phyloP scores from a whole-genome alignment of 192 early-diverging fungal species.

The Linnemannia exigua region DNA sequence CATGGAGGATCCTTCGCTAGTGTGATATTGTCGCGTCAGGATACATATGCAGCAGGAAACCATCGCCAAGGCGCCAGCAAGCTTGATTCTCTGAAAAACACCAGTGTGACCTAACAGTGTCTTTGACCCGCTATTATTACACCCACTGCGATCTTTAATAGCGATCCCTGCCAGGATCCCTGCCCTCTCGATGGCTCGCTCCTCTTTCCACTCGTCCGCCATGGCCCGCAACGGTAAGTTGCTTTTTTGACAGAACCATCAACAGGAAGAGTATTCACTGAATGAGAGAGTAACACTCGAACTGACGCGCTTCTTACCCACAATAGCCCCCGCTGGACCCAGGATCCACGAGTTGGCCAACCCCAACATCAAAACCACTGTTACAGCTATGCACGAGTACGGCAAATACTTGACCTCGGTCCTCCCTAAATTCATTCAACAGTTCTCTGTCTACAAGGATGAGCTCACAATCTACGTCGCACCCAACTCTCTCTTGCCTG shows the following conservation, averaged over 20 bases:
- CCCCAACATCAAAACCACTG: conserved; percentile 51
- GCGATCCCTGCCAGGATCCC: conserved; percentile 55
- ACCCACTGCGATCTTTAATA: not conserved
- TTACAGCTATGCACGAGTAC: conserved; percentile 80
- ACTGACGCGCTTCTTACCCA: not conserved
- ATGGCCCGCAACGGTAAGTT: conserved; percentile 41
- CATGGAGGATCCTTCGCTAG: not conserved
- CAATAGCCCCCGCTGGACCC: conserved; percentile 41
- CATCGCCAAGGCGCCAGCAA: not conserved
- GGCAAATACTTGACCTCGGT: conserved; percentile 88
- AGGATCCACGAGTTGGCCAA: conserved; percentile 50
- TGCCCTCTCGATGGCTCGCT: conserved; percentile 37
- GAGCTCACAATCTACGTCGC: conserved; percentile 96
- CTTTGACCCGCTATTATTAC: not conserved
- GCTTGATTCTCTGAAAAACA: not conserved
- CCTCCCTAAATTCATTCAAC: conserved; percentile 97
- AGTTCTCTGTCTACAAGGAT: conserved; percentile 98
- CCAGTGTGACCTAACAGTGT: not conserved
- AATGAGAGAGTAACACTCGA: not conserved
- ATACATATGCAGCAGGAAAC: not conserved
- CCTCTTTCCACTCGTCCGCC: conserved; percentile 47
- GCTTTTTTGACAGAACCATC: not conserved
- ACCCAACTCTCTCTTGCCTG: conserved; percentile 81
- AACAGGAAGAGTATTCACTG: not conserved
- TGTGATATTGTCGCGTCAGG: not conserved